phyloP scores from a whole-genome alignment of 768 basidiomycete genomes.

The Mrakia hoshinonis region DNA sequence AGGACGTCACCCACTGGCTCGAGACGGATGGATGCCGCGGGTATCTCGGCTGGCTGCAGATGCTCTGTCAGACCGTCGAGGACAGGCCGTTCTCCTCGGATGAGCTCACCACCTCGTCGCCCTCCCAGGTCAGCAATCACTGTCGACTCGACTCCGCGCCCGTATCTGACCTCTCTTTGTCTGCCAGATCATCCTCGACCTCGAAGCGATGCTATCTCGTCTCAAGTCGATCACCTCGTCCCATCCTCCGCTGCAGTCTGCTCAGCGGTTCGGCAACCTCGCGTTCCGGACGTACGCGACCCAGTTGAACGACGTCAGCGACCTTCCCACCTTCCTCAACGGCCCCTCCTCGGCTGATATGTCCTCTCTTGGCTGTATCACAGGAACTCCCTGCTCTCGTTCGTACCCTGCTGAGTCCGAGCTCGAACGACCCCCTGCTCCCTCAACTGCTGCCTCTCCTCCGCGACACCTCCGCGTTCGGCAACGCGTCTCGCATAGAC shows the following conservation, averaged over 20 bases:
- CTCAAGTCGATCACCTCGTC: constrained; percentile 69
- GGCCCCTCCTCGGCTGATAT: neutral
- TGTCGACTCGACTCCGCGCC: neutral
- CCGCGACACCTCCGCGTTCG: constrained; percentile 60
- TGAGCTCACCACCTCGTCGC: neutral
- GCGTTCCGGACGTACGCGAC: constrained; percentile 78
- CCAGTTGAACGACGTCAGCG: constrained; percentile 63
- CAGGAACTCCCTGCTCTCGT: constrained; percentile 52
- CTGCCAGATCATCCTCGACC: constrained; percentile 39
- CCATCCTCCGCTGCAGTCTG: constrained; percentile 62
- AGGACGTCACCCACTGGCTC: constrained; percentile 26
- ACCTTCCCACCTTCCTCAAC: constrained; percentile 7
- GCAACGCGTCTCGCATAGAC: constrained; percentile 82
- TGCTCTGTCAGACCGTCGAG: constrained; percentile 3
- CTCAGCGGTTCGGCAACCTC: constrained; percentile 85
- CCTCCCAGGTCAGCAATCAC: neutral
- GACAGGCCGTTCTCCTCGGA: neutral
- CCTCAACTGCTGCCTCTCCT: constrained; percentile 71
- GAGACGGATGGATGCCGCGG: constrained; percentile 4
- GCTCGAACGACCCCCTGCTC: constrained; percentile 45
- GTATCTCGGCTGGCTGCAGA: constrained; percentile 18
- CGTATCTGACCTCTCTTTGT: neutral
- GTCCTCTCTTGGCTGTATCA: constrained; percentile 35
- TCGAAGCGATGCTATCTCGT: constrained; percentile 55
- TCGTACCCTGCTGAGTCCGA: constrained; percentile 46